Conservation (phyloP, 225 moss, liverwort and hornwort genomes). For the Antitrichia curtipendula region DNA sequence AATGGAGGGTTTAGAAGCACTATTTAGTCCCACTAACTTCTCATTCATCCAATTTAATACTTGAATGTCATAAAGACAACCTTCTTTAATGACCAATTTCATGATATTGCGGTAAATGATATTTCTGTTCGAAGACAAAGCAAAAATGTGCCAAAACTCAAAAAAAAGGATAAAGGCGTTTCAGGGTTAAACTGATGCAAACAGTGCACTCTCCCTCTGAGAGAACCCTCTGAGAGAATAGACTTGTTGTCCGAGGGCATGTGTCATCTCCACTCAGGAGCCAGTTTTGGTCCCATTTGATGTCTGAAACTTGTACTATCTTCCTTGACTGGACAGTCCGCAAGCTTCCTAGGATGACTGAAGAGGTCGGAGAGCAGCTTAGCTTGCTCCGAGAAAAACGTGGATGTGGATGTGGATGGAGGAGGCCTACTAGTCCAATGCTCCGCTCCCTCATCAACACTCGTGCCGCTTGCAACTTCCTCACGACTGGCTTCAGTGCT, state of each 20-base stretch:
- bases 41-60: too few species aligned
- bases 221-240: too few species aligned
- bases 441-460: background rate
- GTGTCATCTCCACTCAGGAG: background rate
- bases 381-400: constrained; percentile 20
- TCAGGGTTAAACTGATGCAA: background rate
- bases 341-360: constrained; percentile 15
- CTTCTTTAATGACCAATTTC: too few species aligned
- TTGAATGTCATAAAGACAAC: too few species aligned
- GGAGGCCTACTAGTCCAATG: background rate
- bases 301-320: background rate
- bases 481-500: background rate
- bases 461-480: background rate
- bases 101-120: too few species aligned
- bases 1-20: too few species aligned
- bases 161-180: too few species aligned
- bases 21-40: too few species aligned
- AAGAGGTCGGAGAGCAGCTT: constrained; percentile 28
- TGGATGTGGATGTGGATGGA: background rate
- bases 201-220: background rate
- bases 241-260: too few species aligned
- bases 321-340: background rate
- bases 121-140: too few species aligned
- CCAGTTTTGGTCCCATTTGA: background rate
- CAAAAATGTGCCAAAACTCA: too few species aligned